Evolutionary conservation across 2,329 filamentous ascomycete species (phyloP), one percentile per base, ranked within the genome.

Genomic region (Fusarium oligoseptatum): DNA sequence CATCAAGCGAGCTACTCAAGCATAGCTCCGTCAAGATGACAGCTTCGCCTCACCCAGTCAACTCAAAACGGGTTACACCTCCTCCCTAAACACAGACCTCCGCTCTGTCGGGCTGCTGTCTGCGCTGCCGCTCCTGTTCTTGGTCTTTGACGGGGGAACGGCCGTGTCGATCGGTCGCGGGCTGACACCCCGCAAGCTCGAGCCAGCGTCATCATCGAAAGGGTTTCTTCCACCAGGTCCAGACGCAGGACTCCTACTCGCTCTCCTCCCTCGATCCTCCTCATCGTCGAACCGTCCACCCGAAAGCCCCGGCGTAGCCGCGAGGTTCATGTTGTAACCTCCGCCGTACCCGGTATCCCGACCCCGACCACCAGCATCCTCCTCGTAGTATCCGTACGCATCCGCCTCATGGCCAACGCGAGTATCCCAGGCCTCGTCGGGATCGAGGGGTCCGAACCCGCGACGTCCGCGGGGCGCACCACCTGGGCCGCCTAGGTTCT

Each of bases 361-460:
- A 80, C 84, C 73, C 27, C 77, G 72, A 27, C 82, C 83, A 10
- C 81, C 82, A 62, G 72, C 66, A 6, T 79, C 74, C 83, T 94
- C 93, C 81, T 96, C 94, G 79, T 94, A 92, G 82, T 94, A 94
- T 24, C 89, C 89, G 80, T 92, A 91, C 14, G 83, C 84, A 79
- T 93, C 91, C 20, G 92, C 90, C 82, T 95, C 94, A 76, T 91
- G 88, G 67, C 93, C 93, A 6, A 97, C 94, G 69, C 93, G 87
- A 73, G 93, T 84, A 84, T 97, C 94, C 95, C 95, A 97, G 2
- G 94, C 94, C 79, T 95, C 94, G 80, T 97, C 94, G 2, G 93
- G 93, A 79, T 97, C 94, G 55, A 95, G 88, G 5, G 91, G 87
- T 2, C 92, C 91, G 81, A 93, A 92, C 24, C 90, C 90, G 64